These are phyloP conservation scores for Mangifera indica DNA, from an alignment of 345 rosid species.

Conservation along the genomic window DNA sequence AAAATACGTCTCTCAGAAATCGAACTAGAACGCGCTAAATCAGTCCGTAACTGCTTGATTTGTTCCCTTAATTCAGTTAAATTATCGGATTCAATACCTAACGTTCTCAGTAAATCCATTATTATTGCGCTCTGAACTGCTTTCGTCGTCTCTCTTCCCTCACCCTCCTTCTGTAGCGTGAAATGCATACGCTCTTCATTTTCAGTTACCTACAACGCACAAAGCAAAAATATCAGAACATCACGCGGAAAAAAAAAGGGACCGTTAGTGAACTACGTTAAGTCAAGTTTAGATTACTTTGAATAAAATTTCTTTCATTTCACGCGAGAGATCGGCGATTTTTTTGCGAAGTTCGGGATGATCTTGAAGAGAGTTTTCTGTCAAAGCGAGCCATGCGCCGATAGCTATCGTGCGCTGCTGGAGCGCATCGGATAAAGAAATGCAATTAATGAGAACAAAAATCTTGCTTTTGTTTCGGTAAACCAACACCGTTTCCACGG, in stretches of 20 bases:
- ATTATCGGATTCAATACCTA: constrained; percentile 35
- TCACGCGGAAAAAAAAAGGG: too few species aligned
- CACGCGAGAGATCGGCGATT: constrained; percentile 34
- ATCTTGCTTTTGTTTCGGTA: constrained; percentile 38
- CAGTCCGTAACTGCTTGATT: constrained; percentile 30
- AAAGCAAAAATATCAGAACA: too few species aligned
- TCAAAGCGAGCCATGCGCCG: constrained; percentile 37
- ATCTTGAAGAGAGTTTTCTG: constrained; percentile 29
- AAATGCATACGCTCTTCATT: constrained; percentile 40
- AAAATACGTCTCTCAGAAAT: constrained; percentile 28
- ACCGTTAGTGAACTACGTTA: too few species aligned
- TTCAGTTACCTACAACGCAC: constrained; percentile 34
- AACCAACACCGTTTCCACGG: constrained; percentile 27
- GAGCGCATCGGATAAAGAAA: constrained; percentile 29
- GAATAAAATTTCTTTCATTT: constrained; percentile 38
- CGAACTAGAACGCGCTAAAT: constrained; percentile 22
- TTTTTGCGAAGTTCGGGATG: constrained; percentile 36
- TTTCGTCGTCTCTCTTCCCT: constrained; percentile 33
- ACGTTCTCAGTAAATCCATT: constrained; percentile 45
- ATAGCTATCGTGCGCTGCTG: constrained; percentile 30
- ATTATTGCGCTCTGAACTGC: constrained; percentile 42
- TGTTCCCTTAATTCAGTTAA: constrained; percentile 29
- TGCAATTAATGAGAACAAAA: constrained; percentile 37
- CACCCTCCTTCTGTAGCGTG: constrained; percentile 38
- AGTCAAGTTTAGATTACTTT: constrained; percentile 12